Evolutionary conservation across 2,329 filamentous ascomycete genomes (phyloP), one percentile per base, ranked within the genome.

Genomic region (Chrysoporthe austroafricana): DNA sequence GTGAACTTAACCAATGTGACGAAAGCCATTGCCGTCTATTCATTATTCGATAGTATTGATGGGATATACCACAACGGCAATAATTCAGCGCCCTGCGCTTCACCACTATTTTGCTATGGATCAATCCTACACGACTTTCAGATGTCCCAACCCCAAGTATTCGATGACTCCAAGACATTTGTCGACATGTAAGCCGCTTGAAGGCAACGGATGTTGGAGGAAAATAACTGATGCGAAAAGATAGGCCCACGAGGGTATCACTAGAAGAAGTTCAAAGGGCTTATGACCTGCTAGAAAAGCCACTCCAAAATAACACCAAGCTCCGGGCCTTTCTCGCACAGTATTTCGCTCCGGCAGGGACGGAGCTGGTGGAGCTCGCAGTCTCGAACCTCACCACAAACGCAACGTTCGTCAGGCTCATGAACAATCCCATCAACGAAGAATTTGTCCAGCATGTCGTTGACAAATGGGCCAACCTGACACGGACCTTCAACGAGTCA

Each of bases 161-260:
- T 91, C 71, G 77, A 81, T 16, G 89, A 91, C 77, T 91, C 88
- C 69, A 91, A 91, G 81, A 90, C 88, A 0, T 91, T 90, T 74
- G 89, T 91, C 56, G 89, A 91, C 74, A 87, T 90, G 86, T 88
- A 79, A 79, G 81, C 77, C 34, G 64, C 32, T 21, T n/a, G 39
- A 50, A 36, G 21, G 26, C 36, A 7, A 39, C 9, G 8, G 8
- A n/a, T 6, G 2, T 0, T 16, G 26, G 18, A n/a, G 6, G 2
- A 21, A 18, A 26, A 13, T 4, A 39, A 48, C 67, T 66, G 50
- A 69, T n/a, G 14, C 21, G 16, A 26, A 43, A 52, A 18, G 34
- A 42, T 63, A 88, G 86, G 79, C 89, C 89, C 0, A 90, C 88
- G 2, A 85, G 82, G 52, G 83, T 80, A 54, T 84, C 88, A 0